Percentiles rank a stretch among this genome's conserved stretches.
These are phyloP conservation scores for Fraxinus dipetala DNA, from an alignment of 305 asterid species.

Conservation along the genomic window DNA sequence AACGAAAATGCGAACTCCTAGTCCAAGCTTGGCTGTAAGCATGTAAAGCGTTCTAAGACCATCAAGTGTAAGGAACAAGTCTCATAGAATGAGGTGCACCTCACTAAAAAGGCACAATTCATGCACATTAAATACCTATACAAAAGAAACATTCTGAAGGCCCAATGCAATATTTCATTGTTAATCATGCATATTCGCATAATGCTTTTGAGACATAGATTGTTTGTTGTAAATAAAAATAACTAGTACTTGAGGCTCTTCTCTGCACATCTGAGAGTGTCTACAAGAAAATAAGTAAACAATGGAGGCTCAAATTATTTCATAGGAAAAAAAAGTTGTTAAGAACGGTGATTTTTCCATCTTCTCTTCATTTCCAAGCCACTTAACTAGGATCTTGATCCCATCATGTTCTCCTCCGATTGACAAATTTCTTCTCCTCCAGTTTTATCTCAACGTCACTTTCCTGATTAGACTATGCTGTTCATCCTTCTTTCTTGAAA, in stretches of 20 bases:
- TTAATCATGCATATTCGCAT: neutral
- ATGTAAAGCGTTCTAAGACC: neutral
- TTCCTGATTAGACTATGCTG: neutral
- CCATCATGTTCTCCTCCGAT: neutral
- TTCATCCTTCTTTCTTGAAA: neutral
- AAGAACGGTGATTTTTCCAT: neutral
- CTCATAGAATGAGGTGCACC: neutral
- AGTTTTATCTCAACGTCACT: neutral
- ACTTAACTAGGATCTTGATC: neutral
- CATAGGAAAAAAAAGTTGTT: neutral
- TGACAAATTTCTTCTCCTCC: neutral
- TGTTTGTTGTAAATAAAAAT: neutral
- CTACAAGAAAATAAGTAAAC: constrained; percentile 1
- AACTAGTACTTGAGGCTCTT: neutral
- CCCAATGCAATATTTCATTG: neutral
- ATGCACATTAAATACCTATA: neutral
- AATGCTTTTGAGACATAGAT: neutral
- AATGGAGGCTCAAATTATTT: neutral
- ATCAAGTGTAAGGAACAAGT: neutral
- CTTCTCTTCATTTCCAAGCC: neutral
- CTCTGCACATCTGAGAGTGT: neutral
- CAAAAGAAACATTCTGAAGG: neutral
- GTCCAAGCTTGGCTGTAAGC: neutral
- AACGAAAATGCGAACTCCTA: neutral
- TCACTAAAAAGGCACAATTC: neutral